Evolutionary conservation across 768 basidiomycete genomes (phyloP).

Genomic region (Ramaria rubella): DNA sequence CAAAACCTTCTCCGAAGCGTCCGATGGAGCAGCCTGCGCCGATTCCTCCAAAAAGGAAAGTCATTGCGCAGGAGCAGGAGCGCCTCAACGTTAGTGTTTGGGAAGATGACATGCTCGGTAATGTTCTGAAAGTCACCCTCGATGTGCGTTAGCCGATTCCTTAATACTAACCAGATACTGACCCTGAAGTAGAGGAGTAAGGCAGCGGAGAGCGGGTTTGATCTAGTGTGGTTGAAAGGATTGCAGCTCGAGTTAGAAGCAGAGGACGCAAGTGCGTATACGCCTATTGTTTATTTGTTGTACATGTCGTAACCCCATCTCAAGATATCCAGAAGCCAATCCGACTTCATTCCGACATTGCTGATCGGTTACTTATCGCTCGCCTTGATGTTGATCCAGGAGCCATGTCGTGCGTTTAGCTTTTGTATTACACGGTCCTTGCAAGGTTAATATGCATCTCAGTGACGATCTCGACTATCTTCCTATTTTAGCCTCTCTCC

Average conservation of each 20-base stretch:
- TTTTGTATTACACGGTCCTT: constrained; percentile 9
- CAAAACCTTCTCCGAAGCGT: constrained; percentile 18
- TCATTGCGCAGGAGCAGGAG: constrained; percentile 16
- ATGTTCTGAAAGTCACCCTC: constrained; percentile 73
- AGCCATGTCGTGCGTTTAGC: constrained; percentile 52
- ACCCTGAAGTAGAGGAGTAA: constrained; percentile 40
- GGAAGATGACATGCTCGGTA: constrained; percentile 65
- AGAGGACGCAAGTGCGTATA: constrained; percentile 34
- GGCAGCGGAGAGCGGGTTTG: constrained; percentile 56
- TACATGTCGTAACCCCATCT: neutral
- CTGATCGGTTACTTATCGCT: constrained; percentile 77
- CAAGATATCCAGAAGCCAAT: constrained; percentile 27
- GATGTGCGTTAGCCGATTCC: constrained; percentile 43
- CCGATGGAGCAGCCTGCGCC: constrained; percentile 25
- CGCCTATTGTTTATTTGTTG: neutral
- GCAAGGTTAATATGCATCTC: constrained; percentile 1
- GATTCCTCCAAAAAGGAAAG: constrained; percentile 46
- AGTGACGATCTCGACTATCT: constrained; percentile 75
- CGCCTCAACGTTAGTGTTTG: constrained; percentile 52
- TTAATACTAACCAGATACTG: neutral
- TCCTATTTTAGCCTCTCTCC: constrained; percentile 68
- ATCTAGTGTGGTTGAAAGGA: constrained; percentile 77
- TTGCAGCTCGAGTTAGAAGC: constrained; percentile 60
- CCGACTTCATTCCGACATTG: constrained; percentile 48
- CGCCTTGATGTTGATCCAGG: constrained; percentile 75